Percentiles rank a stretch among this genome's conserved stretches.
phyloP scores from a whole-genome alignment of 176 grass and related monocot species.

The Cocos nucifera region DNA sequence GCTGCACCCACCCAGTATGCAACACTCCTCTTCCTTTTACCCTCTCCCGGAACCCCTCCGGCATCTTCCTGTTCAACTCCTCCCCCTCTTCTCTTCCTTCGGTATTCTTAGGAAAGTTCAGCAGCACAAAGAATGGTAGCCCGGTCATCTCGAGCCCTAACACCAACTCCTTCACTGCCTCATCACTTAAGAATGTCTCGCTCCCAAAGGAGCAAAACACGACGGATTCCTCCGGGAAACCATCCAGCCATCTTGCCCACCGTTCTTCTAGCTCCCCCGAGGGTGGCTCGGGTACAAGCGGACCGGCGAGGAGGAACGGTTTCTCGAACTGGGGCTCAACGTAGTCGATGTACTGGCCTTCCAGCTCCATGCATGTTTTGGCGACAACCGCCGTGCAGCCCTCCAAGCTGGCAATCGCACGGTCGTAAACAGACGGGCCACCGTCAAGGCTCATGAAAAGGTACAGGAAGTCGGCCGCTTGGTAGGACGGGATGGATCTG shows the following conservation, averaged over 20 bases:
- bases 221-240: constrained; percentile 27
- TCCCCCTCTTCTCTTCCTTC: neutral
- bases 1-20: constrained; percentile 39
- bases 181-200: constrained; percentile 27
- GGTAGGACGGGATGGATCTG: constrained; percentile 20
- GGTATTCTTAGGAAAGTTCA: constrained; percentile 21
- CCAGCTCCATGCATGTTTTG: constrained; percentile 42
- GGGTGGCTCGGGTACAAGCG: constrained; percentile 28
- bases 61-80: neutral
- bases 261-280: constrained; percentile 18
- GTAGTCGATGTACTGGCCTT: constrained; percentile 29
- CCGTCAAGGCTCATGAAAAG: constrained; percentile 16
- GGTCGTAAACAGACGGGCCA: constrained; percentile 16
- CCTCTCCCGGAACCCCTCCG: constrained; percentile 19
- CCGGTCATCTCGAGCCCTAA: constrained; percentile 33
- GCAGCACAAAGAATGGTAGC: constrained; percentile 31
- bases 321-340: constrained; percentile 11
- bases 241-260: constrained; percentile 28
- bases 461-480: constrained; percentile 30
- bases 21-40: constrained; percentile 17
- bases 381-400: constrained; percentile 10
- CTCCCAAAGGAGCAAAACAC: constrained; percentile 44
- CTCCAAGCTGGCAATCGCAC: neutral
- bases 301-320: constrained; percentile 18
- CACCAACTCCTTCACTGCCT: constrained; percentile 29